Evolutionary conservation across 2,329 filamentous ascomycete species (phyloP).

Genomic region (Oidium heveae): DNA sequence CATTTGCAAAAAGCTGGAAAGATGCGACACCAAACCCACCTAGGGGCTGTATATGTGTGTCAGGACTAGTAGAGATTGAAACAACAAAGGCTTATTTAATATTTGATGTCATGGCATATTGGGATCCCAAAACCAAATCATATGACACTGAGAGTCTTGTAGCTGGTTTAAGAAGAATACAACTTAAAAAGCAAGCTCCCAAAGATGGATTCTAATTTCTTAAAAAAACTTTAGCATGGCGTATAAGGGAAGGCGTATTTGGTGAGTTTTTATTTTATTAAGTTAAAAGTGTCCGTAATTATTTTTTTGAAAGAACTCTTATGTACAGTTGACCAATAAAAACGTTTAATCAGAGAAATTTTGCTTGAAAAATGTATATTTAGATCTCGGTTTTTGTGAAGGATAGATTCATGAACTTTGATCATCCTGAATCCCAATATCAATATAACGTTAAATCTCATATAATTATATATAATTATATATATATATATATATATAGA

Average conservation of each 20-base stretch:
- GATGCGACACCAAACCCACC: constrained; percentile 19
- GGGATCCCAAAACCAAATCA: constrained; percentile 26
- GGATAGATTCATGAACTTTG: too few species aligned
- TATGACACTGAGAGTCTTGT: constrained; percentile 14
- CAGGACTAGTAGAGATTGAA: constrained; percentile 28
- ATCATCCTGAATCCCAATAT: too few species aligned
- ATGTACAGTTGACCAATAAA: too few species aligned
- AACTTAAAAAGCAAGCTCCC: constrained; percentile 17
- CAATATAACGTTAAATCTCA: too few species aligned
- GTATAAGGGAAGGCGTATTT: background rate
- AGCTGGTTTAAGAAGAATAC: constrained; percentile 20
- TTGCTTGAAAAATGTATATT: too few species aligned
- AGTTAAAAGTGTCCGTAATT: too few species aligned
- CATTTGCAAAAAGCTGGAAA: constrained; percentile 20
- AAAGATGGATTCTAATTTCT: background rate
- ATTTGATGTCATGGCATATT: constrained; percentile 27
- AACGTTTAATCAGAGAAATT: too few species aligned
- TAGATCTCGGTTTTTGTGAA: too few species aligned
- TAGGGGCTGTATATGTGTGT: constrained; percentile 25
- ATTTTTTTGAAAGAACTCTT: too few species aligned
- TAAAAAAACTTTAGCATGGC: background rate
- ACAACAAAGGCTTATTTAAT: constrained; percentile 21
- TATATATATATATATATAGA: too few species aligned
- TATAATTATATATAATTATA: too few species aligned
- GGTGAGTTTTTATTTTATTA: background rate